These are phyloP conservation scores for Tubosaeta sp. DNA, from an alignment of 768 basidiomycete genomes.

Conservation along the genomic window DNA sequence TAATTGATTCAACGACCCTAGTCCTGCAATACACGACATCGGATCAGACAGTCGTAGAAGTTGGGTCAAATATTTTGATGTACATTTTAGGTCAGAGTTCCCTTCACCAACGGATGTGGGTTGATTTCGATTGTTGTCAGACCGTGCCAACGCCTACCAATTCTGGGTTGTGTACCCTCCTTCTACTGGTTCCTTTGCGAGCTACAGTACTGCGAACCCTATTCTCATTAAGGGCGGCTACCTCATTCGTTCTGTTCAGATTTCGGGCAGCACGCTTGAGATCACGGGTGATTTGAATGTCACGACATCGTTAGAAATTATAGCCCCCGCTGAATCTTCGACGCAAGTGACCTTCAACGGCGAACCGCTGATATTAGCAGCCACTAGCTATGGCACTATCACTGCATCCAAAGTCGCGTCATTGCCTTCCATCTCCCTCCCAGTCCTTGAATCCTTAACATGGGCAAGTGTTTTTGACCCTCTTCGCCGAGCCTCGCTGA, in stretches of 20 bases:
- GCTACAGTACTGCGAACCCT: conserved; percentile 37
- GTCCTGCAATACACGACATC: conserved; percentile 43
- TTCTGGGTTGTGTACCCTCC: conserved; percentile 48
- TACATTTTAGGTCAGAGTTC: conserved; percentile 41
- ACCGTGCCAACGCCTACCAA: conserved; percentile 46
- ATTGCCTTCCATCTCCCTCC: conserved; percentile 16
- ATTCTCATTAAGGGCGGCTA: conserved; percentile 49
- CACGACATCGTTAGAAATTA: conserved; percentile 43
- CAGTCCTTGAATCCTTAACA: conserved; percentile 15
- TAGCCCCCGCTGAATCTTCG: conserved; percentile 40
- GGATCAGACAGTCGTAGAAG: conserved; percentile 44
- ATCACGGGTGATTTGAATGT: conserved; percentile 43
- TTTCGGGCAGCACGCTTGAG: conserved; percentile 35
- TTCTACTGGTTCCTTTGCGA: conserved; percentile 32
- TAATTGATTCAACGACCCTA: conserved; percentile 33
- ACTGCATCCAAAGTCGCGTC: conserved; percentile 16
- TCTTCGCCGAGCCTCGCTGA: not conserved
- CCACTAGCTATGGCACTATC: conserved; percentile 42
- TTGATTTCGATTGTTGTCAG: conserved; percentile 23
- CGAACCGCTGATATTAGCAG: conserved; percentile 26
- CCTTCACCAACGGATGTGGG: not conserved
- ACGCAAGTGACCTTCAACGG: conserved; percentile 43
- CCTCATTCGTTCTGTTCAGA: conserved; percentile 38
- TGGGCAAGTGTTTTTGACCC: conserved; percentile 8
- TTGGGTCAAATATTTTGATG: conserved; percentile 37